phyloP scores from a whole-genome alignment of 2,329 filamentous ascomycete species.

The Aureobasidium sp. region DNA sequence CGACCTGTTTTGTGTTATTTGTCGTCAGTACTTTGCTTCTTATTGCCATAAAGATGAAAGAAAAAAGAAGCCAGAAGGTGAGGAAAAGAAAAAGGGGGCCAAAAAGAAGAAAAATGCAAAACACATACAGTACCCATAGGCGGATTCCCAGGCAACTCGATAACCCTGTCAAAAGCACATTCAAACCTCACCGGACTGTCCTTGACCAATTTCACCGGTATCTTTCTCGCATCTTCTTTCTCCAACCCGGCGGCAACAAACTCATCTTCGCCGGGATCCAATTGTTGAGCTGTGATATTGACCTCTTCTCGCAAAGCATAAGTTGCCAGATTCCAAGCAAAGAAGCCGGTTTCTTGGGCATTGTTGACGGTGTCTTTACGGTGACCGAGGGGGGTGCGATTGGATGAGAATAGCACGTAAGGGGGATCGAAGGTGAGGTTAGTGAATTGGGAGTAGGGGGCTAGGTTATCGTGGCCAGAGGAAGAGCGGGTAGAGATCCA shows the following conservation, averaged over 20 bases:
- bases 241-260: slow-evolving; percentile 43
- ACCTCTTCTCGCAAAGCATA: slow-evolving; percentile 48
- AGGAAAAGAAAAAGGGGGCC: not conserved
- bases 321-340: slow-evolving; percentile 53
- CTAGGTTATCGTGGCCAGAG: slow-evolving; percentile 44
- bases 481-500: slow-evolving; percentile 52
- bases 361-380: slow-evolving; percentile 53
- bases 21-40: not conserved
- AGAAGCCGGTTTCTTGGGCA: slow-evolving; percentile 39
- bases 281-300: slow-evolving; percentile 45
- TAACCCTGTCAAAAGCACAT: slow-evolving; percentile 47
- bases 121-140: slow-evolving; percentile 40
- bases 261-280: slow-evolving; percentile 45
- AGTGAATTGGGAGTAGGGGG: slow-evolving; percentile 55
- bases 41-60: too few relatives aligned
- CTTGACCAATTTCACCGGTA: slow-evolving; percentile 45
- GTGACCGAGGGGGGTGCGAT: slow-evolving; percentile 39
- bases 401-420: slow-evolving; percentile 54
- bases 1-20: slow-evolving; percentile 26
- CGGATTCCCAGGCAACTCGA: slow-evolving; percentile 47
- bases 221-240: slow-evolving; percentile 36
- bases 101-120: not conserved
- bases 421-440: slow-evolving; percentile 56
- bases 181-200: slow-evolving; percentile 51
- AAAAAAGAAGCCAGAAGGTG: too few relatives aligned